phyloP scores from a whole-genome alignment of 2,329 filamentous ascomycete species.

The Cladophialophora chaetospira region DNA sequence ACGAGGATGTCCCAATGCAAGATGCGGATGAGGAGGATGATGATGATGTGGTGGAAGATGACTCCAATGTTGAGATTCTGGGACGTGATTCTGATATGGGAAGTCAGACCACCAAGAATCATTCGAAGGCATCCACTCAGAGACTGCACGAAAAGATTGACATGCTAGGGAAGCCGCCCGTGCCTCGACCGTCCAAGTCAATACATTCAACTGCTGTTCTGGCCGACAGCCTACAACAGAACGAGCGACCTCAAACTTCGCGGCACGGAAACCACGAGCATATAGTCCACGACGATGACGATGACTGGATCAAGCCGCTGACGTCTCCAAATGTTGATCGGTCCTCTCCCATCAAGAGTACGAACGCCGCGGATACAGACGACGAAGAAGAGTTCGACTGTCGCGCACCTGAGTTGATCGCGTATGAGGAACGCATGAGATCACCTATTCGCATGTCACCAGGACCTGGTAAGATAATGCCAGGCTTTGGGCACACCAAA shows the following conservation, averaged over 20 bases:
- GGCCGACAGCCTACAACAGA: constrained; percentile 23
- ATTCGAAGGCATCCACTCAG: constrained; percentile 92
- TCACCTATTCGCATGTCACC: constrained; percentile 25
- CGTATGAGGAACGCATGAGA: constrained; percentile 32
- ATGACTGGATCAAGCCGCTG: constrained; percentile 63
- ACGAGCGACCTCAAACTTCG: constrained; percentile 32
- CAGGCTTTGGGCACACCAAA: constrained; percentile 58
- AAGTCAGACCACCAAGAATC: constrained; percentile 57
- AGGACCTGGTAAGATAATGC: constrained; percentile 24
- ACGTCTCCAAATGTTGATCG: constrained; percentile 27
- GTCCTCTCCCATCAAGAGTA: constrained; percentile 46
- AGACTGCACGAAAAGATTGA: constrained; percentile 90
- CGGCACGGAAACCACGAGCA: constrained; percentile 18
- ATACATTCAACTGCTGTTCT: constrained; percentile 38
- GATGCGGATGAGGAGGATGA: constrained; percentile 20
- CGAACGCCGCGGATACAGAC: constrained; percentile 48
- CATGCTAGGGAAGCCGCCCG: constrained; percentile 61
- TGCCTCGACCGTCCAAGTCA: constrained; percentile 49
- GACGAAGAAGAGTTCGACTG: constrained; percentile 50
- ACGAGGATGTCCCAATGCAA: constrained; percentile 25
- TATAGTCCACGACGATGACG: constrained; percentile 48
- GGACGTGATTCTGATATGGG: constrained; percentile 47
- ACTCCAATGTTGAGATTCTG: constrained; percentile 26
- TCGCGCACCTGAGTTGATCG: constrained; percentile 33
- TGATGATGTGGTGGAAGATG: constrained; percentile 22